Percentiles rank a stretch among this genome's conserved stretches.
Evolutionary conservation across 495 filamentous ascomycete genomes (phyloP).

Genomic region (Neurospora hispaniola): DNA sequence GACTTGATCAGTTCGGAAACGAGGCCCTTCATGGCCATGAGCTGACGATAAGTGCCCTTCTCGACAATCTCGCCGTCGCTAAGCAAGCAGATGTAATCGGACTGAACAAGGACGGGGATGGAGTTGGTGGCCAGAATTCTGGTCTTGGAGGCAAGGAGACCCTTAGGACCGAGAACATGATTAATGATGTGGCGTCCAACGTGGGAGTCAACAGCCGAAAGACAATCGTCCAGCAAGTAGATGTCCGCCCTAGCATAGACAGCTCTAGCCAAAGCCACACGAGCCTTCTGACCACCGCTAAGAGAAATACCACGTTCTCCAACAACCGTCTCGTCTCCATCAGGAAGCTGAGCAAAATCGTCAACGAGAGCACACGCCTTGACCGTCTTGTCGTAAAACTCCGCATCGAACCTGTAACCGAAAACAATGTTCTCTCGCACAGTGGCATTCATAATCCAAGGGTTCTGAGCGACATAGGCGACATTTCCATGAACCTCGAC

Average conservation of each 20-base stretch:
- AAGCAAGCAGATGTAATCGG: slow-evolving; percentile 72
- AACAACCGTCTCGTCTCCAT: slow-evolving; percentile 94
- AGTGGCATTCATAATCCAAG: slow-evolving; percentile 98
- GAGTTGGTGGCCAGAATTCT: slow-evolving; percentile 93
- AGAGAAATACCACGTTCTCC: slow-evolving; percentile 96
- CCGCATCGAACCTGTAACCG: slow-evolving; percentile 86
- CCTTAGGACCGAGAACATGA: slow-evolving; percentile 76
- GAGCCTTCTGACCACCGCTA: slow-evolving; percentile 93
- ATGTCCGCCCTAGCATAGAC: slow-evolving; percentile 97
- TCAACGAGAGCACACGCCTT: slow-evolving; percentile 87
- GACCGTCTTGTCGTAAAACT: slow-evolving; percentile 89
- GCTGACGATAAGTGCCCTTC: slow-evolving; percentile 76
- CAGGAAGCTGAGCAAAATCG: slow-evolving; percentile 85
- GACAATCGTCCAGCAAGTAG: slow-evolving; percentile 85
- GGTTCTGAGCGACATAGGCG: slow-evolving; percentile 84
- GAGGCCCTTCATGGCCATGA: slow-evolving; percentile 88
- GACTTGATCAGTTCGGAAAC: slow-evolving; percentile 79
- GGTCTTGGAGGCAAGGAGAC: slow-evolving; percentile 77
- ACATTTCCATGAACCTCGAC: slow-evolving; percentile 70
- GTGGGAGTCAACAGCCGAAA: slow-evolving; percentile 96
- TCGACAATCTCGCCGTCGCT: slow-evolving; percentile 78
- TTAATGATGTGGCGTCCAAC: slow-evolving; percentile 93
- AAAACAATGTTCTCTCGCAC: slow-evolving; percentile 97
- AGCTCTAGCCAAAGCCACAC: slow-evolving; percentile 86
- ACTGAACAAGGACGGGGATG: slow-evolving; percentile 78